Base-by-base conservation (phyloP, 495 filamentous ascomycete species). In the Clavariopsis aquatica region DNA sequence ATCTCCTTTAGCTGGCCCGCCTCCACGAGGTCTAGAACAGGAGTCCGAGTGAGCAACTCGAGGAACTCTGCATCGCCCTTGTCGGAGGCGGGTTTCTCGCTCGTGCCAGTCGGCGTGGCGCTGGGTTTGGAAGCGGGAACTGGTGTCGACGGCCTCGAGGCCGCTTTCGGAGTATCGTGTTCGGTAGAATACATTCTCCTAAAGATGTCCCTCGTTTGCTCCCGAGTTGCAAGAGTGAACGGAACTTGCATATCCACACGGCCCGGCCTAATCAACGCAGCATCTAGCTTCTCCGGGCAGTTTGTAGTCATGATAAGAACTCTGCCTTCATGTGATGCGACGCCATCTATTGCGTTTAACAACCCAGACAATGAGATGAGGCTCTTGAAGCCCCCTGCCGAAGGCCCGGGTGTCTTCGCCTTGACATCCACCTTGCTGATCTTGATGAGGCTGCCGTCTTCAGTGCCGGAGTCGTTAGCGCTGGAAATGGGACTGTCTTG, bases 291-390 rank as follows among this genome's bases (percentile, higher is more conserved):
- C 64, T 93, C 87, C 1, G 86, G 87, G 57, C 86, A 81, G 73
- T 95, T 95, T 23, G 89, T 93, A 0, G 91, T 94, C 86, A 94
- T 91, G 75, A 94, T 84, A 8, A 94, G 80, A 9, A 93, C 82
- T 27, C 89, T 83, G 26, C 90, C 91, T 76, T 93, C 90, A 58
- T 92, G 87, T 1, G 87, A 87, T 7, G 88, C 87, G 0, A 93
- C 90, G 27, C 91, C 90, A 69, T 95, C 91, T 62, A 95, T 89
- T 49, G 83, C 84, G 73, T 95, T 94, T n/a, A 95, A 79, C 0
- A 95, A 79, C 0, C 88, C 89, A 0, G 89, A 92, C 8, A 93
- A 79, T 0, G 89, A 86, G 46, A 92, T 85, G 20, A 79, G 77
- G 60, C 78, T 75, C 71, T 76, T 73, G 43, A 71, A 74, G 60